A percentile compares a stretch with the other conserved stretches of the same genome.
Evolutionary conservation across 257 asterid genomes (phyloP).

Genomic region (Linderniella brevidens): DNA sequence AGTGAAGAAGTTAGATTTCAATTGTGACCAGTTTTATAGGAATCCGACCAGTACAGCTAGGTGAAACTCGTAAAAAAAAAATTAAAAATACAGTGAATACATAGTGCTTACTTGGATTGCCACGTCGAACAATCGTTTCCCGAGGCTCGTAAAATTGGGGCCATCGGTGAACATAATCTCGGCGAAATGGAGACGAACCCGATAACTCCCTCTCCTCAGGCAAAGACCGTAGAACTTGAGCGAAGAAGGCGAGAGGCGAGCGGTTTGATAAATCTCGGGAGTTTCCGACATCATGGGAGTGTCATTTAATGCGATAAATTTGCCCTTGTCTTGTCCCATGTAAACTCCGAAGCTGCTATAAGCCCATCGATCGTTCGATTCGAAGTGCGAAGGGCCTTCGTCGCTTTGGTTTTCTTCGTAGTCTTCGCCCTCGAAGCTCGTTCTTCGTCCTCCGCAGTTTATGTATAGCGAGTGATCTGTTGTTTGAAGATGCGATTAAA

Average conservation of each 20-base stretch:
- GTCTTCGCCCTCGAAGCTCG: conserved; percentile 25
- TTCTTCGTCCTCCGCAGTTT: conserved; percentile 65
- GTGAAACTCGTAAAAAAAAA: too few species aligned
- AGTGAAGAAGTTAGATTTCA: too few species aligned
- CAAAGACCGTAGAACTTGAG: conserved; percentile 69
- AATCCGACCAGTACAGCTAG: too few species aligned
- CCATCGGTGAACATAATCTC: conserved; percentile 51
- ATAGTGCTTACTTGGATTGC: conserved; percentile 88
- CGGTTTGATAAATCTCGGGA: conserved; percentile 40
- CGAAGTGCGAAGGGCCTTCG: conserved; percentile 39
- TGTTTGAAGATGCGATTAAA: conserved; percentile 9
- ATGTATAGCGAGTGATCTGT: conserved; percentile 52
- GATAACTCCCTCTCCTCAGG: conserved; percentile 67
- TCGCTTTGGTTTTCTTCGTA: conserved; percentile 40
- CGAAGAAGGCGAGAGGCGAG: conserved; percentile 68
- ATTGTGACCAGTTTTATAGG: too few species aligned
- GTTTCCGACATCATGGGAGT: conserved; percentile 15
- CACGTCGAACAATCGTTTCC: conserved; percentile 69
- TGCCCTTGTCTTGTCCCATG: conserved; percentile 5
- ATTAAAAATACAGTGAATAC: too few species aligned
- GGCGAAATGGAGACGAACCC: conserved; percentile 79
- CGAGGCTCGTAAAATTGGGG: conserved; percentile 47
- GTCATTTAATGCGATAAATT: conserved; percentile 14
- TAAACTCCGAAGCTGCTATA: conserved; percentile 63
- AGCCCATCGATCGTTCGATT: conserved; percentile 43